Base-by-base conservation (phyloP, 2,329 filamentous ascomycete species). In the Pezizomycotina sp. region DNA sequence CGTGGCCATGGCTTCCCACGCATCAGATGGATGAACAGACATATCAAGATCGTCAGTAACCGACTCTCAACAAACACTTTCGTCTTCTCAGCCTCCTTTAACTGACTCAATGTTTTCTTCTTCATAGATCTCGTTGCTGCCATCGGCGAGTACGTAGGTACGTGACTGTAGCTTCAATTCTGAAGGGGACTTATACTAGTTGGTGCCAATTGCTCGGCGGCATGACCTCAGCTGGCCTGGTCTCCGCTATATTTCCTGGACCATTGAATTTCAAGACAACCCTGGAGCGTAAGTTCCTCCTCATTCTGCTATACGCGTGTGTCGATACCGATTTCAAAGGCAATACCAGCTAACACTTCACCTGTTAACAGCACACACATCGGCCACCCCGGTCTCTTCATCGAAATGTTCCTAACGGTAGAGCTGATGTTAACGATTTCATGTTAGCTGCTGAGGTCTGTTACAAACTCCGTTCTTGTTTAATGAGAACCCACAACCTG, bases 361-460 rank as follows among this genome's bases (percentile, higher is more conserved):
- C n/a, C n/a, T n/a, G n/a, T n/a, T n/a, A n/a, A 12, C 7, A 64
- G 63, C 8, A 60, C 66, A 3, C 66, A 58, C 39, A 58, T 63
- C 6, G 60, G 60, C 0, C 71, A 70, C n/a, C n/a, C n/a, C 41
- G 74, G 73, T 5, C 58, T 77, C 25, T 75, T 77, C 50, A 65
- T 77, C 30, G 74, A 77, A 54, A 66, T 73, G 58, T 72, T 77
- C 48, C 60, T 76, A 23, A 77, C 73, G 0, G 60, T 69, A 0
- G 63, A 74, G 51, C 60, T 78, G 6, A 65, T 76, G 5, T 60
- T 77, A 34, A 66, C 71, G 2, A 68, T 77, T 19, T 68, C 73
- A n/a, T n/a, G n/a, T n/a, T n/a, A n/a, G n/a, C n/a, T n/a, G n/a
- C n/a, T n/a, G n/a, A n/a, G n/a, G n/a, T n/a, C n/a, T n/a, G n/a